phyloP scores from a whole-genome alignment of 2,329 filamentous ascomycete species.

The Penicillium psychrosexuale region DNA sequence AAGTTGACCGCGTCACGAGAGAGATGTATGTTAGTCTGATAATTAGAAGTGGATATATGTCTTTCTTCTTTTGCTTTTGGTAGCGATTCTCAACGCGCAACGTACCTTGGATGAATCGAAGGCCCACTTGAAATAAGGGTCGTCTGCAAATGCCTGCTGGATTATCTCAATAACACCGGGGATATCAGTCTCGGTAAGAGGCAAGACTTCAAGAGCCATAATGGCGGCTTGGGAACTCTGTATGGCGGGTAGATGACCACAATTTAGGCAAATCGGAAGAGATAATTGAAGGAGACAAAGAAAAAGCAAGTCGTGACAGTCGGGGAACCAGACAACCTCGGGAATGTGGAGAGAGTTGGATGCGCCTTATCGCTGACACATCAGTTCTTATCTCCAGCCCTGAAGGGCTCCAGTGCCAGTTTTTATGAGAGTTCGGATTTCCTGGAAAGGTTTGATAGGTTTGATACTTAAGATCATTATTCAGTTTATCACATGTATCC shows the following conservation, averaged over 20 bases:
- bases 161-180: slow-evolving; percentile 62
- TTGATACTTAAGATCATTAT: neutral
- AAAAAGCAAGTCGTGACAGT: neutral
- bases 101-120: slow-evolving; percentile 57
- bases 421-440: no score
- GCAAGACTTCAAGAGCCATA: slow-evolving; percentile 56
- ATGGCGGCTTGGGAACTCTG: neutral
- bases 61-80: neutral
- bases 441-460: neutral
- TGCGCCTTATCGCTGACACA: slow-evolving; percentile 15
- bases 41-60: no score
- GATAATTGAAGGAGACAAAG: neutral
- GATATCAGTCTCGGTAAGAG: slow-evolving; percentile 59
- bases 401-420: no score
- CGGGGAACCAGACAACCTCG: neutral
- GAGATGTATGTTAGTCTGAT: slow-evolving; percentile 19
- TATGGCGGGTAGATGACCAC: neutral
- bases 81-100: slow-evolving; percentile 30
- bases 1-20: slow-evolving; percentile 19
- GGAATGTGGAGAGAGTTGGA: slow-evolving; percentile 20
- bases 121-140: slow-evolving; percentile 67
- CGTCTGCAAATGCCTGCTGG: slow-evolving; percentile 63
- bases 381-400: slow-evolving; percentile 3
- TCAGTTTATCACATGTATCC: neutral
- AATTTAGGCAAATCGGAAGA: neutral